Percentiles rank a stretch among this genome's conserved stretches.
phyloP scores from a whole-genome alignment of 2,329 filamentous ascomycete genomes.

The Fusarium verrucosum region DNA sequence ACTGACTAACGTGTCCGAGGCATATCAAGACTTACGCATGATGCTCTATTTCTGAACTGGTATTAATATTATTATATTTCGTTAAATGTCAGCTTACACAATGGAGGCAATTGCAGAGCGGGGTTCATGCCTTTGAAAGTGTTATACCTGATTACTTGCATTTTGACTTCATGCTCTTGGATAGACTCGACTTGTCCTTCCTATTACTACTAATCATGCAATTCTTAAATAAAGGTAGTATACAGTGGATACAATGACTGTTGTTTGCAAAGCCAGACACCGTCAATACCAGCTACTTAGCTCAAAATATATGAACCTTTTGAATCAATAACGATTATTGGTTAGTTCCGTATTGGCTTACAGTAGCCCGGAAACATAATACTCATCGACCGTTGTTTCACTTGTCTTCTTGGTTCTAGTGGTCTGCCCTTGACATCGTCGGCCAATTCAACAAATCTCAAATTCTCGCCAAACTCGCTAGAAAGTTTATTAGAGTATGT shows the following conservation, averaged over 20 bases:
- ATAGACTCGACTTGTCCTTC: no score
- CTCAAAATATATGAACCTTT: slow-evolving; percentile 13
- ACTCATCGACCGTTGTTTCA: slow-evolving; percentile 34
- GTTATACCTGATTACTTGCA: neutral
- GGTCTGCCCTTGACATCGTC: slow-evolving; percentile 35
- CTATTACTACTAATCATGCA: no score
- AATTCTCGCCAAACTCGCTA: slow-evolving; percentile 34
- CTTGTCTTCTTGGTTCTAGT: slow-evolving; percentile 26
- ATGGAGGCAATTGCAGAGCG: neutral
- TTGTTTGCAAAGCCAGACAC: no score
- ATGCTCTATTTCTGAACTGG: no score
- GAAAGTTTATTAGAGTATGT: slow-evolving; percentile 34
- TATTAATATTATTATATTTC: no score
- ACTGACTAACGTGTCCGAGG: no score
- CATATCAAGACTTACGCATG: no score
- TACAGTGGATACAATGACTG: no score
- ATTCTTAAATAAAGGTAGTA: neutral
- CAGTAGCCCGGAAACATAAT: slow-evolving; percentile 27
- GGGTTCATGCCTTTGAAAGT: neutral
- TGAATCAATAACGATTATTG: slow-evolving; percentile 32
- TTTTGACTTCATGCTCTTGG: slow-evolving; percentile 6
- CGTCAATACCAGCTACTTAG: no score
- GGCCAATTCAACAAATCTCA: slow-evolving; percentile 41
- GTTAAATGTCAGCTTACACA: neutral
- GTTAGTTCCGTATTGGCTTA: slow-evolving; percentile 31